phyloP scores from a whole-genome alignment of 768 basidiomycete genomes.

The Mycena floridula region DNA sequence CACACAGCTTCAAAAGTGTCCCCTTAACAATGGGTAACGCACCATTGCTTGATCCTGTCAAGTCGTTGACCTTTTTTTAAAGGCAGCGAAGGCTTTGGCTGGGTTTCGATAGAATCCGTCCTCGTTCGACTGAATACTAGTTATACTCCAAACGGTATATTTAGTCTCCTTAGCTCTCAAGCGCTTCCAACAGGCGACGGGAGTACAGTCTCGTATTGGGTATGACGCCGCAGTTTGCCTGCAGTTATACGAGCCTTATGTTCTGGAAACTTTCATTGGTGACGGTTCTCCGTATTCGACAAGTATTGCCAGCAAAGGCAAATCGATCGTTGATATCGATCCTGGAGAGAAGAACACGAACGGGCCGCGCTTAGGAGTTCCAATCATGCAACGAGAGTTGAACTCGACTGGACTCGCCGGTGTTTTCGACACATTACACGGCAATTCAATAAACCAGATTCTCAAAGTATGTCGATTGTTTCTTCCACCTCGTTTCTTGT shows the following conservation, averaged over 20 bases:
- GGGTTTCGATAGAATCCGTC: conserved; percentile 14
- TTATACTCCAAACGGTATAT: conserved; percentile 16
- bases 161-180: conserved; percentile 8
- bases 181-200: conserved; percentile 5
- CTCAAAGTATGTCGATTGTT: conserved; percentile 27
- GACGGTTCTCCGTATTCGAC: conserved; percentile 25
- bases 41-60: too few relatives aligned
- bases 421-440: conserved; percentile 23
- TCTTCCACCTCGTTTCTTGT: background rate
- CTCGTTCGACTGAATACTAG: conserved; percentile 16
- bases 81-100: conserved; percentile 12
- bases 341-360: conserved; percentile 15
- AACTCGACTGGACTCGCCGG: conserved; percentile 20
- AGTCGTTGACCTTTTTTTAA: background rate
- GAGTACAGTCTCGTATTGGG: conserved; percentile 6
- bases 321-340: conserved; percentile 15
- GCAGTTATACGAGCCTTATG: conserved; percentile 11
- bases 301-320: conserved; percentile 25
- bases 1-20: conserved; percentile 18
- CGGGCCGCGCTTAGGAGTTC: conserved; percentile 13
- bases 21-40: conserved; percentile 15
- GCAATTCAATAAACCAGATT: conserved; percentile 32
- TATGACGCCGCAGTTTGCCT: conserved; percentile 11
- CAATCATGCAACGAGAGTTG: conserved; percentile 16
- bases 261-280: conserved; percentile 14